Conservation (phyloP, 495 filamentous ascomycete species). For the Cudoniella acicularis region DNA sequence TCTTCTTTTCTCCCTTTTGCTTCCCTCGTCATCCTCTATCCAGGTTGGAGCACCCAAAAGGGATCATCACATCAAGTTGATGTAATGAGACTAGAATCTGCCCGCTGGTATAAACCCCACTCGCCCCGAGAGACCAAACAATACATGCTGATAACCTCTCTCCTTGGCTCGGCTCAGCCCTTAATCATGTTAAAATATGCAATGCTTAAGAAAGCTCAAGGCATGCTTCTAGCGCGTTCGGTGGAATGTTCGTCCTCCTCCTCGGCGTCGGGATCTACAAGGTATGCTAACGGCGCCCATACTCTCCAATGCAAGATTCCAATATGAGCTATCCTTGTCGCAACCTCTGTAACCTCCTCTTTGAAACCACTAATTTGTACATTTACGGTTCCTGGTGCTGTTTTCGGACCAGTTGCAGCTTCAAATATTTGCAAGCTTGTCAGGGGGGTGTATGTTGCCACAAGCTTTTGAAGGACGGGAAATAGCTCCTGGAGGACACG, state of each 20-base stretch:
- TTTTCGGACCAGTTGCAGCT: slow-evolving; percentile 34
- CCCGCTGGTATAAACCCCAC: neutral
- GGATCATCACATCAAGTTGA: neutral
- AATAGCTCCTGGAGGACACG: slow-evolving; percentile 19
- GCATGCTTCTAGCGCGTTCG: slow-evolving; percentile 19
- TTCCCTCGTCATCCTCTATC: neutral
- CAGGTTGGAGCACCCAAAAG: neutral
- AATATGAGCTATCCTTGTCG: slow-evolving; percentile 72
- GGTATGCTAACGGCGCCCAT: slow-evolving; percentile 71
- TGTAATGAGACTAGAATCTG: neutral
- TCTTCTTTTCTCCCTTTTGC: neutral
- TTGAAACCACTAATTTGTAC: neutral
- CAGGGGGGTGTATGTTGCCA: slow-evolving; percentile 45
- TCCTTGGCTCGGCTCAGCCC: neutral
- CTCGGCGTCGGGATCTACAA: slow-evolving; percentile 24
- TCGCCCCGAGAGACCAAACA: neutral
- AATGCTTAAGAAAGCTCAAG: slow-evolving; percentile 4
- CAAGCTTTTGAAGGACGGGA: slow-evolving; percentile 38
- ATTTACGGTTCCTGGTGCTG: neutral
- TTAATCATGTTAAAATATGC: neutral
- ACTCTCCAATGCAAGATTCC: slow-evolving; percentile 82
- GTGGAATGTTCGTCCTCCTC: slow-evolving; percentile 3
- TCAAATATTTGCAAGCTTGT: slow-evolving; percentile 49
- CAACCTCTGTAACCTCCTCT: slow-evolving; percentile 49
- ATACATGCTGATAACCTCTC: neutral